These are phyloP conservation scores for Simmondsia chinensis DNA, from an alignment of 148 eudicot genomes.

Conservation along the genomic window DNA sequence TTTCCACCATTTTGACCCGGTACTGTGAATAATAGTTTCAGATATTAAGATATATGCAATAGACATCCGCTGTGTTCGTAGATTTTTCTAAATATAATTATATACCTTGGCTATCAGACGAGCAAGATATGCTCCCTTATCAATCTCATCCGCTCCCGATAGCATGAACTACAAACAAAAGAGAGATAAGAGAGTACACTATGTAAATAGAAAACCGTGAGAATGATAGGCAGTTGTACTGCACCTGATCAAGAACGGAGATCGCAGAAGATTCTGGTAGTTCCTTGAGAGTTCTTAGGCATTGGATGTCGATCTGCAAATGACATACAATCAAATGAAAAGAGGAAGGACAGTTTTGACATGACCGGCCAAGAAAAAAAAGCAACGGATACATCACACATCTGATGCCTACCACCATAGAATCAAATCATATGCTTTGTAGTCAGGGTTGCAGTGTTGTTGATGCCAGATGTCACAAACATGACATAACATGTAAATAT, in stretches of 20 bases:
- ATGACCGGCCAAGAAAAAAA: neutral
- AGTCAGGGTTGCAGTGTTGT: too few species aligned
- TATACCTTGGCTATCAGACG: conserved; percentile 50
- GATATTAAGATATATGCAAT: neutral
- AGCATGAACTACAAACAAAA: conserved; percentile 43
- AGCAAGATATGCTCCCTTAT: conserved; percentile 53
- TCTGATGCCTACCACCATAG: neutral
- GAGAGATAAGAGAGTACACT: conserved; percentile 4
- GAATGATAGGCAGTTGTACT: conserved; percentile 1
- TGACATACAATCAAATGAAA: neutral
- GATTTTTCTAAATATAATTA: conserved; percentile 1
- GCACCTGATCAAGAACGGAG: conserved; percentile 74
- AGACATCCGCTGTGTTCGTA: neutral
- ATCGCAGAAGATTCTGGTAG: conserved; percentile 59
- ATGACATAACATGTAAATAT: too few species aligned
- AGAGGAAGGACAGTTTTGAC: neutral
- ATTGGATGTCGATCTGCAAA: conserved; percentile 44
- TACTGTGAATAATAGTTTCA: conserved; percentile 18
- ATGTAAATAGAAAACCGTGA: conserved; percentile 4
- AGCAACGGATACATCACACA: neutral
- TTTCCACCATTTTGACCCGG: conserved; percentile 28
- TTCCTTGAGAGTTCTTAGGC: conserved; percentile 42
- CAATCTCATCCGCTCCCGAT: conserved; percentile 42
- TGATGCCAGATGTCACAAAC: too few species aligned
- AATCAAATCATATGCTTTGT: too few species aligned